Evolutionary conservation across 2,329 filamentous ascomycete genomes (phyloP).

Genomic region (Zopfia rhizophila): DNA sequence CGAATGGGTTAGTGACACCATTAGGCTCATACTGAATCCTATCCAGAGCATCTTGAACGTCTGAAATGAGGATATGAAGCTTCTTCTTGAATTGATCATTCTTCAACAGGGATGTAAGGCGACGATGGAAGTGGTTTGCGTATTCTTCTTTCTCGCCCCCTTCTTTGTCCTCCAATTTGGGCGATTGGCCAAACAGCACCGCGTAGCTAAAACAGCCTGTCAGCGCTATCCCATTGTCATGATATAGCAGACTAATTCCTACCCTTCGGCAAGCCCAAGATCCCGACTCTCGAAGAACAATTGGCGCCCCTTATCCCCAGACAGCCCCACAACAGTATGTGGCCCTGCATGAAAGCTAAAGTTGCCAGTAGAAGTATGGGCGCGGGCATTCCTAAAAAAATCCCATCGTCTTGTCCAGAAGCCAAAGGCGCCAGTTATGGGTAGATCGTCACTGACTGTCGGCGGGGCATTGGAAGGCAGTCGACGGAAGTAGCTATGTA

Average conservation of each 20-base stretch:
- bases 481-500: constrained; percentile 28
- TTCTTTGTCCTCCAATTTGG: constrained; percentile 23
- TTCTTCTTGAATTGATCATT: constrained; percentile 39
- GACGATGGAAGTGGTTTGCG: constrained; percentile 33
- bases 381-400: constrained; percentile 53
- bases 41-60: constrained; percentile 54
- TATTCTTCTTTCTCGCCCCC: constrained; percentile 23
- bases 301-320: constrained; percentile 55
- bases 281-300: constrained; percentile 59
- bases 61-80: constrained; percentile 55
- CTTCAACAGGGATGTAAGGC: constrained; percentile 35
- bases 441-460: constrained; percentile 38
- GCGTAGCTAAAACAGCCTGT: constrained; percentile 29
- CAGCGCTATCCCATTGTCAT: not conserved
- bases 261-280: constrained; percentile 59
- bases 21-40: constrained; percentile 45
- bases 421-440: constrained; percentile 56
- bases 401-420: constrained; percentile 61
- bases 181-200: constrained; percentile 38
- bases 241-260: constrained; percentile 25
- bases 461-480: constrained; percentile 34
- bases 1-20: constrained; percentile 63
- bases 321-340: constrained; percentile 58
- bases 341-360: constrained; percentile 63
- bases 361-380: constrained; percentile 51